These are phyloP conservation scores for Exophiala spinifera DNA, from an alignment of 2,329 filamentous ascomycete species.

Conservation along the genomic window DNA sequence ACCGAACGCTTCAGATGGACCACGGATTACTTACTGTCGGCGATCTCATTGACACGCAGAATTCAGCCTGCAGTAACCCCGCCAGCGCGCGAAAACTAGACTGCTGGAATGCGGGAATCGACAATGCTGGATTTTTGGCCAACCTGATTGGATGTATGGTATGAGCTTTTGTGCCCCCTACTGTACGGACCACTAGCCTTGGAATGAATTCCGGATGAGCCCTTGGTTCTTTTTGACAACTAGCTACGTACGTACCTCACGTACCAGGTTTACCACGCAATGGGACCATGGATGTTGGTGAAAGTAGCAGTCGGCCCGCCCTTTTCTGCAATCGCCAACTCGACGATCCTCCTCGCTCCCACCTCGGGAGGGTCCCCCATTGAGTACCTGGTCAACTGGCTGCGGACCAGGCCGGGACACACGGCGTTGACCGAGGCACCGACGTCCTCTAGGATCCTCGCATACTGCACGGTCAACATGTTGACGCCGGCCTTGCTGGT, in stretches of 20 bases:
- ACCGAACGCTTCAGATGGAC: neutral
- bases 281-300: constrained; percentile 9
- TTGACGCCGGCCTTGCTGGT: constrained; percentile 46
- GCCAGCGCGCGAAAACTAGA: constrained; percentile 8
- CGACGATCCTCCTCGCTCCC: constrained; percentile 16
- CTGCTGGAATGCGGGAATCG: constrained; percentile 15
- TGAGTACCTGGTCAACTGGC: constrained; percentile 1
- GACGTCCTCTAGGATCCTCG: constrained; percentile 8
- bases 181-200: too few species aligned
- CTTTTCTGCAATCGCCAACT: constrained; percentile 7
- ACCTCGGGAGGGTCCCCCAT: constrained; percentile 9
- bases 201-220: too few species aligned
- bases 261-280: constrained; percentile 22
- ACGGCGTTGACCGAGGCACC: constrained; percentile 12
- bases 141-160: constrained; percentile 11
- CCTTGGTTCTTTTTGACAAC: too few species aligned
- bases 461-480: constrained; percentile 33
- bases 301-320: constrained; percentile 15
- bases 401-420: constrained; percentile 17
- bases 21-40: constrained; percentile 3
- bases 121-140: constrained; percentile 11
- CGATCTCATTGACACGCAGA: constrained; percentile 8
- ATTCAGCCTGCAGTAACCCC: neutral
- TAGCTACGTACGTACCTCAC: too few species aligned
- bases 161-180: neutral